Base-by-base conservation (phyloP, 345 rosid genomes). In the Raphanus raphanistrum region DNA sequence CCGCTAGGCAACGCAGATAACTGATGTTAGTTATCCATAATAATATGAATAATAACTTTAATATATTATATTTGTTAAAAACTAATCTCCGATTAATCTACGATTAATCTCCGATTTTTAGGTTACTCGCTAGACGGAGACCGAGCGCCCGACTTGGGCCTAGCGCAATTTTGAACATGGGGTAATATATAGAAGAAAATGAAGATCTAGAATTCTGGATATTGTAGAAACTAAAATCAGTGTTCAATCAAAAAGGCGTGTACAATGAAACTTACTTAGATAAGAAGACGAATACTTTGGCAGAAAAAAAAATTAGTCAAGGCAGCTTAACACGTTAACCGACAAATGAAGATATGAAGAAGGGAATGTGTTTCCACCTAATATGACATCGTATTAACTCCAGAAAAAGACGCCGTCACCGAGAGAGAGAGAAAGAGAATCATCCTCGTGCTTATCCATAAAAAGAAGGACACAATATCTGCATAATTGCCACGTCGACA, bases 331-430 rank as follows among this genome's bases (percentile, higher is more conserved):
- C 9, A 54, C 27, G 55, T 58, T 28, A 58, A 68, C 79, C 79
- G 74, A 76, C 74, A 76, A 10, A 35, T 41, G 48, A 67, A 16
- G 60, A 48, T 16, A 43, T 58, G 58, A 16, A 66, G 38, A 17
- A n/a, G 60, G 38, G 33, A 29, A 35, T 63, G 32, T 77, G 76
- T 71, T 71, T 32, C 61, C 72, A 77, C 63, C 26, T 5, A 66
- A 79, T 66, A 67, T 66, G 82, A 67, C 77, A 68, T 73, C 78
- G 82, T 48, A 64, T 72, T 7, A 73, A 9, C 21, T 5, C 3
- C 17, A 12, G 17, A 67, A 27, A 31, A 61, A 29, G 71, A 38
- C 66, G 52, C 2, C 75, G 75, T 68, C 29, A 6, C 4, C 32
- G 57, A n/a, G 25, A 63, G 32, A 29, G 8, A 3, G 29, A 28